These are phyloP conservation scores for Climacium dendroides DNA, from an alignment of 225 moss, liverwort and hornwort species.

Conservation along the genomic window DNA sequence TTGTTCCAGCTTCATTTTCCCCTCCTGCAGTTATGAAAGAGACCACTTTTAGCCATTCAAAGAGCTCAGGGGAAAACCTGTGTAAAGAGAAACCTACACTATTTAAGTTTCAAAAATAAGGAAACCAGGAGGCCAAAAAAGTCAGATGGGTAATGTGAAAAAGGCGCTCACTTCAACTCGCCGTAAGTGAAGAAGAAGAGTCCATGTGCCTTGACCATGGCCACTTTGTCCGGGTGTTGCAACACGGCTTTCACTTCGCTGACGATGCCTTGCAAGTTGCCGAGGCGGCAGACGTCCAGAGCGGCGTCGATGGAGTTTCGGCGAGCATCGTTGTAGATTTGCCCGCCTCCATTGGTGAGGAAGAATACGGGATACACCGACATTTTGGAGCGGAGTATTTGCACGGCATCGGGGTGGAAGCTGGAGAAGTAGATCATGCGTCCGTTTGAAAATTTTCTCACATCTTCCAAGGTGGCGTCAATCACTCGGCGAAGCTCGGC, in stretches of 20 bases:
- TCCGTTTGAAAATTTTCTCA: conserved; percentile 23
- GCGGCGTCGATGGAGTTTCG: conserved; percentile 81
- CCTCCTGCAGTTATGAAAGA: neutral
- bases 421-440: conserved; percentile 67
- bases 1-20: neutral
- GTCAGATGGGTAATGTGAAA: neutral
- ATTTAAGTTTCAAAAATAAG: too few species aligned
- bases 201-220: conserved; percentile 40
- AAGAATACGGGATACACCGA: conserved; percentile 58
- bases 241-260: conserved; percentile 64
- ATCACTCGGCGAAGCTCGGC: conserved; percentile 51
- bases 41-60: neutral
- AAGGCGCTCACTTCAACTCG: conserved; percentile 44
- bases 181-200: conserved; percentile 70
- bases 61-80: neutral
- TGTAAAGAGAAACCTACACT: neutral
- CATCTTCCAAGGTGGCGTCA: conserved; percentile 30
- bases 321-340: conserved; percentile 21
- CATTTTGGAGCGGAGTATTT: conserved; percentile 34
- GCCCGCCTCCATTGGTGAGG: conserved; percentile 36
- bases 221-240: conserved; percentile 19
- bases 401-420: conserved; percentile 70
- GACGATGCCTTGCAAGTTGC: conserved; percentile 63
- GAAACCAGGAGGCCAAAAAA: neutral
- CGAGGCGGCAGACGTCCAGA: conserved; percentile 37